Conservation (phyloP, 805 yeast genomes). For the Saturnispora hagleri region DNA sequence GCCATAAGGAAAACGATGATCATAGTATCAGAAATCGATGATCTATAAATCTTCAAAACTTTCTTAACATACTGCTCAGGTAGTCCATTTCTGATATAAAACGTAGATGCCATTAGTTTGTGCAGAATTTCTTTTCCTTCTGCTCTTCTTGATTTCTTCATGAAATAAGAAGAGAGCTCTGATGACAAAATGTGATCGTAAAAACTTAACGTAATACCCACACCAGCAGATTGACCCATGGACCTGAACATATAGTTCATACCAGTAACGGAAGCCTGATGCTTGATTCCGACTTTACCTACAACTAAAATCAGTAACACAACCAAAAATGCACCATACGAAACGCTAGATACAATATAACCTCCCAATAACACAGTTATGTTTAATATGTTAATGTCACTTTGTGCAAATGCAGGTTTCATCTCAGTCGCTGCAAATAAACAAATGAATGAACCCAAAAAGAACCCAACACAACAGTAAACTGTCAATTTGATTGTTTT, state of each 20-base stretch:
- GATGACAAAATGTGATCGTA: slow-evolving; percentile 27
- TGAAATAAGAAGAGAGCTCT: slow-evolving; percentile 27
- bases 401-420: slow-evolving; percentile 18
- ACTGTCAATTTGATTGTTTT: slow-evolving; percentile 20
- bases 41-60: slow-evolving; percentile 25
- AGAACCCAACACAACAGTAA: slow-evolving; percentile 16
- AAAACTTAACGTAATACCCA: slow-evolving; percentile 32
- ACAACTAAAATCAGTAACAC: slow-evolving; percentile 34
- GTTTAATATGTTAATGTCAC: slow-evolving; percentile 10
- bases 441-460: slow-evolving; percentile 16
- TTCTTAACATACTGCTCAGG: slow-evolving; percentile 18
- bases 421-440: slow-evolving; percentile 14
- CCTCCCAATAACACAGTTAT: slow-evolving; percentile 23
- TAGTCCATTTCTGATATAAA: slow-evolving; percentile 25
- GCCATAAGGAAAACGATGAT: slow-evolving; percentile 21
- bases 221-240: slow-evolving; percentile 38
- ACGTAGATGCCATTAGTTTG: slow-evolving; percentile 19
- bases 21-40: slow-evolving; percentile 21
- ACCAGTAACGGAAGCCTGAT: slow-evolving; percentile 42
- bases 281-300: slow-evolving; percentile 34
- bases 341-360: slow-evolving; percentile 27
- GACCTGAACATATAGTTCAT: slow-evolving; percentile 42
- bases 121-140: slow-evolving; percentile 19
- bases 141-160: slow-evolving; percentile 15
- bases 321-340: slow-evolving; percentile 35